Base-by-base conservation (phyloP, 495 filamentous ascomycete genomes). In the Xylaria flabelliformis region DNA sequence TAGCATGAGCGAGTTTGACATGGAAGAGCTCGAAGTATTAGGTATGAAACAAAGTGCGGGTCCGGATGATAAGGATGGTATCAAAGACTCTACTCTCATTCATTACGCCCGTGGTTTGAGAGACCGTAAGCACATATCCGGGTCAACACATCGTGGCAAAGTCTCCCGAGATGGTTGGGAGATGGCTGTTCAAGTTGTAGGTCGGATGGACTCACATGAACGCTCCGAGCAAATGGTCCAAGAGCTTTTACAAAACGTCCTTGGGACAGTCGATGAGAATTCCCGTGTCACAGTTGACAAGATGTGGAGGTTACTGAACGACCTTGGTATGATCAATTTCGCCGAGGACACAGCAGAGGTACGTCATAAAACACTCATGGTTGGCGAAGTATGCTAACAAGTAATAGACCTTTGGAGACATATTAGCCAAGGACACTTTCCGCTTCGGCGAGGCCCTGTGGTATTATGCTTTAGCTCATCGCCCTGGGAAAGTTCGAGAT, bases 391-490 rank as follows among this genome's bases (percentile, higher is more conserved):
- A 36, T 53, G 58, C 76, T 83, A 70, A 83, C 63, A 32, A 61
- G 46, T 41, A 66, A 15, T 74, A 97, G 94, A 88, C 88, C 64
- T 97, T 91, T 76, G 94, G 93, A 62, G 91, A 96, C 71, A 81
- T 86, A 51, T 86, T 94, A 55, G 85, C 88, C 3, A 83, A 88
- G 39, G 87, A 86, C 7, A 88, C 91, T 4, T 86, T 92, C 72
- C 87, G 89, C 48, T 97, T 95, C 74, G 94, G 94, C 58, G 86
- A 91, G 51, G 91, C 93, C 8, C 87, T 98, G 41, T 87, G 94
- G 77, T 97, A 94, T 84, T 97, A 94, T 79, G 90, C 95, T 51
- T 90, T 94, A 13, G 92, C 93, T 0, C 92, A 93, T 73, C 87
- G 87, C 56, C 83, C 88, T 8, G 83, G 85, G 72, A 96, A 95